These are phyloP conservation scores for Alternaria sp. DNA, from an alignment of 2,329 filamentous ascomycete genomes.

Conservation along the genomic window DNA sequence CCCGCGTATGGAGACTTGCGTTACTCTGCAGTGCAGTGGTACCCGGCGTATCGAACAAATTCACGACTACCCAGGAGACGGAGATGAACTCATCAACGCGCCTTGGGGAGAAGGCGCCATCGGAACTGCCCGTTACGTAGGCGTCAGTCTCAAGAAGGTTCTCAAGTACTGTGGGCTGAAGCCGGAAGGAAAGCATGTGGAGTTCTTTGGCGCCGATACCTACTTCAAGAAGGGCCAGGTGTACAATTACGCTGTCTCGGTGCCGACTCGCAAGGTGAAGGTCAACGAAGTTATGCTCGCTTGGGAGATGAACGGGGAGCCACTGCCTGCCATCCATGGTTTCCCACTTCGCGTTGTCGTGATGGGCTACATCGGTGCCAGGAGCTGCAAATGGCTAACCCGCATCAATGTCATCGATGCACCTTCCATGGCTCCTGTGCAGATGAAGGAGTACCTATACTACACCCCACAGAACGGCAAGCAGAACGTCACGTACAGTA, in stretches of 20 bases:
- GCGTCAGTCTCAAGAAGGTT: slow-evolving; percentile 73
- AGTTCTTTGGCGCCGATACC: slow-evolving; percentile 75
- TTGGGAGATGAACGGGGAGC: slow-evolving; percentile 76
- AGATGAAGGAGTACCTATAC: slow-evolving; percentile 73
- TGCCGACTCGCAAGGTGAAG: slow-evolving; percentile 74
- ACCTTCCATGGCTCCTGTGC: slow-evolving; percentile 68
- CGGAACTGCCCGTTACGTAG: slow-evolving; percentile 69
- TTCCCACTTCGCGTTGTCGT: slow-evolving; percentile 70
- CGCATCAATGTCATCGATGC: slow-evolving; percentile 67
- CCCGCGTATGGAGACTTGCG: slow-evolving; percentile 65
- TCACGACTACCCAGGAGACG: slow-evolving; percentile 69
- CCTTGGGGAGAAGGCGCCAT: slow-evolving; percentile 67
- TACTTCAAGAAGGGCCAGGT: slow-evolving; percentile 74
- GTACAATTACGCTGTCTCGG: slow-evolving; percentile 73
- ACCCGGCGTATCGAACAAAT: slow-evolving; percentile 77
- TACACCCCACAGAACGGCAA: slow-evolving; percentile 75
- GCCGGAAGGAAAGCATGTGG: slow-evolving; percentile 67
- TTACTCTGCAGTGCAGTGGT: slow-evolving; percentile 74
- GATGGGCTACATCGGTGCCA: slow-evolving; percentile 72
- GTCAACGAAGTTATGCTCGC: slow-evolving; percentile 72
- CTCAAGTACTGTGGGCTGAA: slow-evolving; percentile 73
- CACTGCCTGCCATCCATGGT: slow-evolving; percentile 71
- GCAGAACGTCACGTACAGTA: slow-evolving; percentile 67
- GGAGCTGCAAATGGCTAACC: slow-evolving; percentile 71
- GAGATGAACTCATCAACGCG: slow-evolving; percentile 64